Percentiles rank a stretch among this genome's conserved stretches.
Conservation (phyloP, 176 grass and related monocot species). For the Oryza longistaminata region DNA sequence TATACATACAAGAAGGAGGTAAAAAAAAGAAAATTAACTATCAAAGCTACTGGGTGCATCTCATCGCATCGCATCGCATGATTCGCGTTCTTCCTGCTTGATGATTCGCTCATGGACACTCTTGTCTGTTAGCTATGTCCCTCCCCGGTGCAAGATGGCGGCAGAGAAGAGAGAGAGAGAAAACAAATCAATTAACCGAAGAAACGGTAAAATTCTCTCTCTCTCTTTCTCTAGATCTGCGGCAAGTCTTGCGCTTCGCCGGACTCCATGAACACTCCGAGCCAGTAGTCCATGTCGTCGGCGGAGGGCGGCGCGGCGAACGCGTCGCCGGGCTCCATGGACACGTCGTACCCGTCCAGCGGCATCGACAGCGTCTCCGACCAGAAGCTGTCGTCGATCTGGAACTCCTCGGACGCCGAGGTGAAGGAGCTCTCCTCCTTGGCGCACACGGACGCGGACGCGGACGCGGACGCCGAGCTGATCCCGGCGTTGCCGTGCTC, state of each 20-base stretch:
- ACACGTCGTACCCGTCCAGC: background rate
- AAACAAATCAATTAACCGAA: slow-evolving; percentile 39
- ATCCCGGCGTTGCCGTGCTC: slow-evolving; percentile 46
- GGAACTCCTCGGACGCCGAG: slow-evolving; percentile 60
- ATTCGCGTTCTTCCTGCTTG: slow-evolving; percentile 35
- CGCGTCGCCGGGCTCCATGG: slow-evolving; percentile 36
- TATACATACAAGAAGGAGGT: slow-evolving; percentile 38
- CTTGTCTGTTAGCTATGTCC: slow-evolving; percentile 44
- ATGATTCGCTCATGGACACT: slow-evolving; percentile 29
- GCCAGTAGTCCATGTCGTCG: slow-evolving; percentile 85
- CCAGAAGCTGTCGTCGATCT: slow-evolving; percentile 90
- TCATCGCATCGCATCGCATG: background rate
- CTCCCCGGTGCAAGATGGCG: slow-evolving; percentile 39
- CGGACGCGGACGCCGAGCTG: background rate
- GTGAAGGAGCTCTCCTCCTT: slow-evolving; percentile 83
- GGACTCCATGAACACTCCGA: slow-evolving; percentile 69
- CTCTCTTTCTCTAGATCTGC: slow-evolving; percentile 43
- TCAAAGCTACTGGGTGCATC: background rate
- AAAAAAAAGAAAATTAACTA: slow-evolving; percentile 31
- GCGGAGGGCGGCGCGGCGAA: background rate
- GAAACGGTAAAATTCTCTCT: slow-evolving; percentile 10
- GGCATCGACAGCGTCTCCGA: slow-evolving; percentile 76
- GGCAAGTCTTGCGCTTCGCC: slow-evolving; percentile 55
- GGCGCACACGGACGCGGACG: background rate
- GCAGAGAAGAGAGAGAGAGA: slow-evolving; percentile 37